Base-by-base conservation (phyloP, 208 protist genomes). In the Trypanosoma congolense region DNA sequence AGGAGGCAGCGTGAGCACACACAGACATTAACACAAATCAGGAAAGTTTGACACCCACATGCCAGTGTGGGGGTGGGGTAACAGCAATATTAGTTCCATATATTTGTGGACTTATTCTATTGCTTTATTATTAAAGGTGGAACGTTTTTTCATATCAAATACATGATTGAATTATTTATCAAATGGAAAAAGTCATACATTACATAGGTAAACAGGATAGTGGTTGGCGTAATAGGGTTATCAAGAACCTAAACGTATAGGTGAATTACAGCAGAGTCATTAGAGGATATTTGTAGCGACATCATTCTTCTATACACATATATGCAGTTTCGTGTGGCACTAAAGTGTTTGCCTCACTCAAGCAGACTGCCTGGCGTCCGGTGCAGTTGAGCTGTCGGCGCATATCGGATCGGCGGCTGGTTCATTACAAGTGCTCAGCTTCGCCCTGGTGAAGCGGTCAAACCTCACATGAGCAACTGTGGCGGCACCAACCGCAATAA, bases 401-500 rank as follows among this genome's bases (percentile, higher is more conserved):
- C 33, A 6, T 16, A 6, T 38, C 33, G 18, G 4, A 3, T n/a
- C 30, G 12, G 12, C 18, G 30, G 18, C 12, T 24, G 42, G 42
- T n/a, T 46, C 42, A 24, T 46, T 46, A 24, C 42, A 24, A 6
- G 6, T 46, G 42, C 9, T n/a, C 12, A 22, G 42, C 42, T 46
- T n/a, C 6, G 42, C 22, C 14, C n/a, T 25, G 2, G 45, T 55
- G 38, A 82, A 88, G 22, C 80, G 66, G 6, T 42, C 40, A 65
- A 76, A 91, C 26, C 83, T 76, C 49, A 70, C 57, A 65, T 92
- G 78, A 26, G 69, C 61, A 28, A 76, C 12, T 10, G 67, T 5
- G 8, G 64, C 70, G 1, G 67, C 59, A 10, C 49, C 22, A 0
- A 58, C 70, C 21, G 78, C 67, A 21, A 85, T 2, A 12, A 64